Evolutionary conservation across 305 asterid genomes (phyloP).

Genomic region (Fraxinus platypoda): DNA sequence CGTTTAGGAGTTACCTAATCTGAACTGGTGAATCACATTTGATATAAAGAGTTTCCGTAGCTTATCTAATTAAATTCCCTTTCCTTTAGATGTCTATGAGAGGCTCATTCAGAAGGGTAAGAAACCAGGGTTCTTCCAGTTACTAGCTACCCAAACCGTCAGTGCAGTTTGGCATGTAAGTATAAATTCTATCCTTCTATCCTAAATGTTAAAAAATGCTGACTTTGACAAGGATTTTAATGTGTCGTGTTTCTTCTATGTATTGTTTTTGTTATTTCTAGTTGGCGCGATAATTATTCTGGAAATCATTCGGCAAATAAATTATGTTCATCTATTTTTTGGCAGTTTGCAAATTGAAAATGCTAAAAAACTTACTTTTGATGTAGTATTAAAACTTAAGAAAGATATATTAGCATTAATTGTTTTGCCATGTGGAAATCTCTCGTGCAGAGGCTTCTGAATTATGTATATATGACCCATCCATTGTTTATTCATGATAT

Average conservation of each 20-base stretch:
- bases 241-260: not conserved
- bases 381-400: not conserved
- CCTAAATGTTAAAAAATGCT: not conserved
- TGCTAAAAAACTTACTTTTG: not conserved
- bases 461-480: not conserved
- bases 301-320: not conserved
- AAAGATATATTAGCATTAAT: not conserved
- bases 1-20: not conserved
- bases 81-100: conserved; percentile 70
- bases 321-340: not conserved
- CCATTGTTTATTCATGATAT: not conserved
- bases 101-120: conserved; percentile 74
- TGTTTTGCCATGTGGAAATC: not conserved
- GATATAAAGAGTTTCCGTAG: conserved; percentile 1
- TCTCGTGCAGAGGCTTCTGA: not conserved
- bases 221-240: not conserved
- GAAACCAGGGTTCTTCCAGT: conserved; percentile 85
- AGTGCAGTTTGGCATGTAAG: conserved; percentile 98
- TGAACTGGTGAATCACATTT: not conserved
- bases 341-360: not conserved
- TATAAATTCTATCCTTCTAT: conserved; percentile 22
- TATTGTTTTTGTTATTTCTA: not conserved
- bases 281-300: not conserved
- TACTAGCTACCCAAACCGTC: conserved; percentile 87
- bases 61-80: conserved; percentile 17